Percentiles rank a stretch among this genome's conserved stretches.
phyloP scores from a whole-genome alignment of 306 rosid genomes.

The apple (Malus domestica) region ASM211411v1 NC_041804.1:34845001-34845500 shows the following conservation, averaged over 20 bases:
- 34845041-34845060: constrained; percentile 36
- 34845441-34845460: not conserved
- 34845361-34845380: constrained; percentile 41
- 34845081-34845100: not conserved
- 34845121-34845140: not conserved
- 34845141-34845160: not conserved
- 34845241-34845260: constrained; percentile 56
- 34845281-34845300: not conserved
- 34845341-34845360: not conserved
- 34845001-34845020: constrained; percentile 49
- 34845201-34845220: constrained; percentile 74
- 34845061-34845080: not conserved
- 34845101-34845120: not conserved
- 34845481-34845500: not conserved
- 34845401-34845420: constrained; percentile 93
- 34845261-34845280: not conserved
- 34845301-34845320: not conserved
- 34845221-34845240: constrained; percentile 83
- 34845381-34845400: constrained; percentile 72
- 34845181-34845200: constrained; percentile 39
- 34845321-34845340: not conserved
- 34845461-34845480: not conserved
- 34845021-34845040: constrained; percentile 76
- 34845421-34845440: constrained; percentile 58
- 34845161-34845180: constrained; percentile 39